Evolutionary conservation across 345 rosid species (phyloP).

Genomic region (Geranium rotundifolium): DNA sequence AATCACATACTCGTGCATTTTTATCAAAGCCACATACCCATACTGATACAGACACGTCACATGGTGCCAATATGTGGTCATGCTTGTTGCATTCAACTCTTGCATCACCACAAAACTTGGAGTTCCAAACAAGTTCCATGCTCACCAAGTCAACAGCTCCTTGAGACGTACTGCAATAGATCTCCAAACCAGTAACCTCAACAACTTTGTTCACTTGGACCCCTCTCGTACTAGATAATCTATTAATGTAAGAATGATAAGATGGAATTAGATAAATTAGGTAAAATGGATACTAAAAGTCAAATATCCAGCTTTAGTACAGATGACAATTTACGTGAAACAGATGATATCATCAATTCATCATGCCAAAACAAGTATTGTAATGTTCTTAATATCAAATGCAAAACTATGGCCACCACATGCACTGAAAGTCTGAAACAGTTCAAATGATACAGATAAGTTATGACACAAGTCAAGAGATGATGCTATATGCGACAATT

Average conservation of each 20-base stretch:
- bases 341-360: background rate
- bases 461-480: background rate
- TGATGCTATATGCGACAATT: background rate
- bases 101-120: constrained; percentile 27
- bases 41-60: constrained; percentile 49
- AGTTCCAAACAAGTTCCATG: constrained; percentile 20
- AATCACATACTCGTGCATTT: background rate
- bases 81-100: constrained; percentile 28
- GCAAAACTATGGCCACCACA: no score
- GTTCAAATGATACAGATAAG: no score
- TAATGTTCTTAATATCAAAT: background rate
- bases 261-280: background rate
- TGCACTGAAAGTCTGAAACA: no score
- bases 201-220: constrained; percentile 59
- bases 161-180: constrained; percentile 50
- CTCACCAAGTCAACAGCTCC: constrained; percentile 26
- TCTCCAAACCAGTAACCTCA: constrained; percentile 59
- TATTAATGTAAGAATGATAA: background rate
- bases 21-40: constrained; percentile 31
- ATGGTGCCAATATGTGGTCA: constrained; percentile 46
- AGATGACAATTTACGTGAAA: background rate
- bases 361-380: background rate
- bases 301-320: background rate
- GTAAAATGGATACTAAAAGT: background rate
- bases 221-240: constrained; percentile 30